Evolutionary conservation across 1,284 basidiomycete species (phyloP).

Genomic region (Cutaneotrichosporon sp.): DNA sequence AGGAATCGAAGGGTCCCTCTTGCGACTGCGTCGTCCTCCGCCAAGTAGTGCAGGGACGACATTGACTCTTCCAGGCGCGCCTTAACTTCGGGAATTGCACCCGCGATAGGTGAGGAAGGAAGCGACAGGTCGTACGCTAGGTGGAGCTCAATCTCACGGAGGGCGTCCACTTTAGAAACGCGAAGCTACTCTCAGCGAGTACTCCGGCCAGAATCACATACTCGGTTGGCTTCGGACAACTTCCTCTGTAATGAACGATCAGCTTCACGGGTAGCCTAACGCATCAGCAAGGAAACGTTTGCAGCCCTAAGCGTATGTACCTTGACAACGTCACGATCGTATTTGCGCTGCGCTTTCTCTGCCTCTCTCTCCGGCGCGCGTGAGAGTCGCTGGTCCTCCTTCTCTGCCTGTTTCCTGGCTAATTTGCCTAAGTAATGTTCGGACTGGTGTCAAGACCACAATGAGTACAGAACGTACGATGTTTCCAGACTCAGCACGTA

Average conservation of each 20-base stretch:
- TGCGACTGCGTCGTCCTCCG: conserved; percentile 27
- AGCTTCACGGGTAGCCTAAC: conserved; percentile 35
- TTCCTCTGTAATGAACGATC: conserved; percentile 40
- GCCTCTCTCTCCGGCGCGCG: conserved; percentile 20
- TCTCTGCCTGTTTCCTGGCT: background rate
- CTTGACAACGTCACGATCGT: conserved; percentile 33
- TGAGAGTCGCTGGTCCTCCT: background rate
- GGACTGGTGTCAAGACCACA: no score
- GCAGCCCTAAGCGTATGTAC: conserved; percentile 8
- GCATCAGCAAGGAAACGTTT: no score
- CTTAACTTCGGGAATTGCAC: conserved; percentile 37
- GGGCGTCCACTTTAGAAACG: conserved; percentile 39
- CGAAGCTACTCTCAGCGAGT: conserved; percentile 27
- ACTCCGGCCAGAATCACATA: background rate
- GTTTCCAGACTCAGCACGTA: no score
- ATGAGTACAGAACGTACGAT: no score
- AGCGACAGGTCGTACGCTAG: conserved; percentile 38
- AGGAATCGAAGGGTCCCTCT: conserved; percentile 41
- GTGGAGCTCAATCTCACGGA: conserved; percentile 44
- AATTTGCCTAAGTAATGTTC: no score
- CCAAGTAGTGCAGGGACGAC: conserved; percentile 28
- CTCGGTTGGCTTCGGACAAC: conserved; percentile 31
- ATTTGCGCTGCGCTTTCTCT: conserved; percentile 29
- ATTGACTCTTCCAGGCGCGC: conserved; percentile 30
- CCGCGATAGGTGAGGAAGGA: conserved; percentile 37